Evolutionary conservation across 2,329 filamentous ascomycete species (phyloP).

Genomic region (Aspergillus sp.): DNA sequence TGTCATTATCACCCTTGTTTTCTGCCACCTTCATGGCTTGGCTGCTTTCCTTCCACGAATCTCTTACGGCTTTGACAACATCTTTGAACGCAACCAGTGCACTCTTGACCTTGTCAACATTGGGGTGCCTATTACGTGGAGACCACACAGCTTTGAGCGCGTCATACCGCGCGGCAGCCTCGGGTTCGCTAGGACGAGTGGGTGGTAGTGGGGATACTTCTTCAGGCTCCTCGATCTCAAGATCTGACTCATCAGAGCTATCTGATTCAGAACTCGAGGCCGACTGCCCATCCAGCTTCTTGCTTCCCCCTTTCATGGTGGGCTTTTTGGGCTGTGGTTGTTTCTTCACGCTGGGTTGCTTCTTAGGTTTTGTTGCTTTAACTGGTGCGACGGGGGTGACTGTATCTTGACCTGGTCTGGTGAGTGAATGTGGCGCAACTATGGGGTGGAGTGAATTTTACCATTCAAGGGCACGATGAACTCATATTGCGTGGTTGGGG

Average conservation of each 20-base stretch:
- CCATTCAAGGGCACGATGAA: slow-evolving; percentile 13
- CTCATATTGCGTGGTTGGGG: slow-evolving; percentile 9
- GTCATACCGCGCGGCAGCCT: slow-evolving; percentile 59
- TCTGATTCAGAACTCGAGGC: slow-evolving; percentile 53
- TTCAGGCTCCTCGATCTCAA: slow-evolving; percentile 54
- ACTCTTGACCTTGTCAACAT: slow-evolving; percentile 55
- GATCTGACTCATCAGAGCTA: slow-evolving; percentile 50
- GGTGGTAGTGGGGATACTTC: slow-evolving; percentile 59
- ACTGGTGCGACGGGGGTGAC: slow-evolving; percentile 12
- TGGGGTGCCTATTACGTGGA: slow-evolving; percentile 53
- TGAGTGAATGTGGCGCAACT: slow-evolving; percentile 2
- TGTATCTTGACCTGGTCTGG: slow-evolving; percentile 16
- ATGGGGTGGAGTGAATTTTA: slow-evolving; percentile 7
- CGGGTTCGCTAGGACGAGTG: slow-evolving; percentile 54
- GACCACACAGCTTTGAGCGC: slow-evolving; percentile 64
- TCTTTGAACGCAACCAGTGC: slow-evolving; percentile 62
- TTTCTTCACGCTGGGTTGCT: slow-evolving; percentile 27
- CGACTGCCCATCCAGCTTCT: slow-evolving; percentile 32
- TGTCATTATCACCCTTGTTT: slow-evolving; percentile 56
- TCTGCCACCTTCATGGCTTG: slow-evolving; percentile 60
- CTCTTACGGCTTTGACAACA: slow-evolving; percentile 60
- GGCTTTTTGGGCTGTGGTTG: slow-evolving; percentile 25
- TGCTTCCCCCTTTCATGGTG: slow-evolving; percentile 24
- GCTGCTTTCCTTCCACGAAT: slow-evolving; percentile 62
- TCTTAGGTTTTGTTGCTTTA: slow-evolving; percentile 22